Percentiles rank a stretch among this genome's conserved stretches.
These are phyloP conservation scores for Pichia nakasei DNA, from an alignment of 805 yeast species.

Conservation along the genomic window DNA sequence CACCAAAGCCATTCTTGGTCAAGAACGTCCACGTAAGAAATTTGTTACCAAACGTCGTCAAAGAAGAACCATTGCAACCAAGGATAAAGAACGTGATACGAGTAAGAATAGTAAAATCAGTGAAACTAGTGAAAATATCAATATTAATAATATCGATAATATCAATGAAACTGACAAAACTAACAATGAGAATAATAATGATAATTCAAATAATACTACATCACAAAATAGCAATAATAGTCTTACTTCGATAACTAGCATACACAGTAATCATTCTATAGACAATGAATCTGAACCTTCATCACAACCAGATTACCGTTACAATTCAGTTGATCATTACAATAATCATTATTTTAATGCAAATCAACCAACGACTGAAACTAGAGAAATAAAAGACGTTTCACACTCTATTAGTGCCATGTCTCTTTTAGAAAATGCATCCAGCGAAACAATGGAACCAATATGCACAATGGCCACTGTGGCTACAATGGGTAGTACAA, in stretches of 20 bases:
- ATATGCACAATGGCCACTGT: background rate
- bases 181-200: background rate
- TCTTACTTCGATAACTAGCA: background rate
- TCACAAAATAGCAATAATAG: background rate
- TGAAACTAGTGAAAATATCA: background rate
- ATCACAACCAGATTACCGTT: background rate
- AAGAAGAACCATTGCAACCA: constrained; percentile 1
- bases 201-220: background rate
- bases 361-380: background rate
- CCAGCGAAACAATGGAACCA: background rate
- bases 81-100: background rate
- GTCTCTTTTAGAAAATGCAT: background rate
- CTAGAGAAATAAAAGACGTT: constrained; percentile 4
- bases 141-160: background rate
- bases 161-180: background rate
- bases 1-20: constrained; percentile 8
- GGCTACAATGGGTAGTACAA: background rate
- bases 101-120: background rate
- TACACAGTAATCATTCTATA: background rate
- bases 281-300: background rate
- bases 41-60: constrained; percentile 11
- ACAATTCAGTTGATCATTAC: background rate
- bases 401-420: constrained; percentile 15
- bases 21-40: constrained; percentile 9
- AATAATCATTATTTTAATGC: background rate